Conservation (phyloP, 441 rosid genomes). For the Brassica hybrid region DNA sequence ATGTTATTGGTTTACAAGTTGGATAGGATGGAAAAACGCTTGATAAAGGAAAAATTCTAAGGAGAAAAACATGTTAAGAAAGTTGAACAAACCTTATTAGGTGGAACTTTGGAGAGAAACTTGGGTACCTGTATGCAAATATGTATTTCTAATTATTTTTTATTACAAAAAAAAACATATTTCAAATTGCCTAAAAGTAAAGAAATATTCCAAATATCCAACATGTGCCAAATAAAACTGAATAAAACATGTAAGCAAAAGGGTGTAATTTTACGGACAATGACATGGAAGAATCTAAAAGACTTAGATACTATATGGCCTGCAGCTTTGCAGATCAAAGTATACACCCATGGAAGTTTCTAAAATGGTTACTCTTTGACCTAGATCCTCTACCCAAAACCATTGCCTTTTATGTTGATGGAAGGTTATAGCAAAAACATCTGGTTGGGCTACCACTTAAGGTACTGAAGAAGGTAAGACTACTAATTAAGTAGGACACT, state of each 20-base stretch:
- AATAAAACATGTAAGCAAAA: conserved; percentile 25
- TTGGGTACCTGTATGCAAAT: conserved; percentile 39
- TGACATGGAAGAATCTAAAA: conserved; percentile 19
- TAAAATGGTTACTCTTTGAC: conserved; percentile 17
- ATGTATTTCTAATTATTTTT: neutral
- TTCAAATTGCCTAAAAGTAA: neutral
- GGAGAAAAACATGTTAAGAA: neutral
- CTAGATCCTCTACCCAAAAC: conserved; percentile 23
- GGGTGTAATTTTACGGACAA: conserved; percentile 13
- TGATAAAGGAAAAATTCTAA: conserved; percentile 13
- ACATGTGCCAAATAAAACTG: conserved; percentile 13
- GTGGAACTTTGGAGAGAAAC: conserved; percentile 48
- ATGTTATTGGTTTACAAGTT: neutral
- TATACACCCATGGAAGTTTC: conserved; percentile 17
- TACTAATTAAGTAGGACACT: conserved; percentile 1
- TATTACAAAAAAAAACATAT: neutral
- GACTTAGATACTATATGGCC: neutral
- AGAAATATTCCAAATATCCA: conserved; percentile 7
- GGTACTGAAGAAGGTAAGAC: conserved; percentile 15
- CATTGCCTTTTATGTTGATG: conserved; percentile 18
- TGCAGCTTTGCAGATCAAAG: conserved; percentile 18
- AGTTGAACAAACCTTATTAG: conserved; percentile 42
- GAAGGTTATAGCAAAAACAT: neutral
- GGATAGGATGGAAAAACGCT: conserved; percentile 5
- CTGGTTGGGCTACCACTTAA: conserved; percentile 21